These are phyloP conservation scores for Inga leiocalycina DNA, from an alignment of 306 rosid genomes.

Conservation along the genomic window DNA sequence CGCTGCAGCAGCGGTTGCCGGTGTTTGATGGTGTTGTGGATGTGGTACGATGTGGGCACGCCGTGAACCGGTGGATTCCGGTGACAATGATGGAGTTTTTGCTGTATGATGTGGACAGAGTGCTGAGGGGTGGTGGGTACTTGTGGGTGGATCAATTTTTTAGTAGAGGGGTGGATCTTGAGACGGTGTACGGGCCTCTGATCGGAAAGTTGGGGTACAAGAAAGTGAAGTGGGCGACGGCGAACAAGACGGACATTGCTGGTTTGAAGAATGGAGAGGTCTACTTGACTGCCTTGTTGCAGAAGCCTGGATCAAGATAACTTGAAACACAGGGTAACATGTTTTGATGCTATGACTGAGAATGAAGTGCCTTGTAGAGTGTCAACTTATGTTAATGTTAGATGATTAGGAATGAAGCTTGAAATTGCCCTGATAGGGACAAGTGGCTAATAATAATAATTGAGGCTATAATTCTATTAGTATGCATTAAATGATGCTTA, in stretches of 20 bases:
- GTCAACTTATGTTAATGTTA: neutral
- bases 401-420: conserved; percentile 7
- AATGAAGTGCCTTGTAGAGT: neutral
- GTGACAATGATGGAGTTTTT: conserved; percentile 72
- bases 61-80: conserved; percentile 96
- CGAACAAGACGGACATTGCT: conserved; percentile 57
- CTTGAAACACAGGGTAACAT: conserved; percentile 30
- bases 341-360: neutral
- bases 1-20: conserved; percentile 88
- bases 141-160: conserved; percentile 94
- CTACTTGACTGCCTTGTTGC: conserved; percentile 85
- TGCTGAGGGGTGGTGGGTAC: conserved; percentile 86
- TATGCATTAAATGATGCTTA: conserved; percentile 8
- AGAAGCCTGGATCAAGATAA: conserved; percentile 83
- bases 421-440: neutral
- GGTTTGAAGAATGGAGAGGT: conserved; percentile 79
- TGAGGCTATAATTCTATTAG: conserved; percentile 15
- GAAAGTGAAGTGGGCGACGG: conserved; percentile 93
- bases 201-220: conserved; percentile 82
- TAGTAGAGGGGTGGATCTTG: conserved; percentile 77
- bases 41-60: conserved; percentile 90
- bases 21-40: conserved; percentile 84
- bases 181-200: conserved; percentile 72
- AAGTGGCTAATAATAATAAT: neutral
- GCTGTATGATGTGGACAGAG: conserved; percentile 79